phyloP scores from a whole-genome alignment of 352 stramenopile genomes.

The Phytophthora ramorum region DNA sequence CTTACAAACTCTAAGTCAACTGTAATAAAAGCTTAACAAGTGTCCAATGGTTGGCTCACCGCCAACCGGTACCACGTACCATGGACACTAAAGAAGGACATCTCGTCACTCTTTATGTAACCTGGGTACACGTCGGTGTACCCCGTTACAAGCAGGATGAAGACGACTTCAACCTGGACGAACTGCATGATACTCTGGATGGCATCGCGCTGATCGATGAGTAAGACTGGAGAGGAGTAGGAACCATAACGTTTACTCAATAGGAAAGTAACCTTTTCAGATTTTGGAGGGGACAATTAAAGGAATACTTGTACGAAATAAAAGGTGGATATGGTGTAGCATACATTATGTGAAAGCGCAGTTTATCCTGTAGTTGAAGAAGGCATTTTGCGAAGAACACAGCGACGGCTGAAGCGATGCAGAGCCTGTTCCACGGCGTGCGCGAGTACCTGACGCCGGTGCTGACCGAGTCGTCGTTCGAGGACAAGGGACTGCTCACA shows the following conservation, averaged over 20 bases:
- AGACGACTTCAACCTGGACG: not conserved
- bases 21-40: too few species aligned
- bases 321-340: not conserved
- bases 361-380: constrained; percentile 16
- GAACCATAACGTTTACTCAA: not conserved
- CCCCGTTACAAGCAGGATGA: too few species aligned
- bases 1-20: too few species aligned
- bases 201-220: not conserved
- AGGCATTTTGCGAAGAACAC: constrained; percentile 5
- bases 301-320: not conserved
- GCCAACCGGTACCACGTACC: too few species aligned
- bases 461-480: constrained; percentile 93
- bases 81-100: too few species aligned
- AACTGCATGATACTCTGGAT: not conserved
- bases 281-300: not conserved
- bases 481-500: constrained; percentile 95
- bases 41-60: too few species aligned
- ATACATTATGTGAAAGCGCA: not conserved
- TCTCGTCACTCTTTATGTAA: too few species aligned
- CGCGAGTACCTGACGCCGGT: constrained; percentile 90
- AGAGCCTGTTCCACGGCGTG: constrained; percentile 84
- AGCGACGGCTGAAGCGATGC: constrained; percentile 41
- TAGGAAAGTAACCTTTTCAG: not conserved
- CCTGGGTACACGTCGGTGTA: too few species aligned
- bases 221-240: not conserved